A percentile compares a stretch with the other conserved stretches of the same genome.
Conservation (phyloP, 148 eudicot genomes). For the Mesembryanthemum crystallinum region DNA sequence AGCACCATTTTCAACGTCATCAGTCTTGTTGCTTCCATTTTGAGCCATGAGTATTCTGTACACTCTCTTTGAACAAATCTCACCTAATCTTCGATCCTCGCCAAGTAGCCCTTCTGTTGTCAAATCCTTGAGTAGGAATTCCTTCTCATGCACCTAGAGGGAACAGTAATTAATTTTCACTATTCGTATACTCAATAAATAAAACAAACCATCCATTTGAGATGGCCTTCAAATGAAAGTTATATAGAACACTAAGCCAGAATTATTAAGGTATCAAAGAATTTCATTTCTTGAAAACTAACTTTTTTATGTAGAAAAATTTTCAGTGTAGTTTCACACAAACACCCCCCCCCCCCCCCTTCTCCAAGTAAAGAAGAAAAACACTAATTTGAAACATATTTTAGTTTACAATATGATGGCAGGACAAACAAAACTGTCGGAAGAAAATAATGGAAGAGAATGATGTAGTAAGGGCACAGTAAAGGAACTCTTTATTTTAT, state of each 20-base stretch:
- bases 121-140: conserved; percentile 71
- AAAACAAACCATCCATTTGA: neutral
- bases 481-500: too few relatives aligned
- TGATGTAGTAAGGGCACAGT: too few relatives aligned
- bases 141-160: conserved; percentile 80
- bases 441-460: too few relatives aligned
- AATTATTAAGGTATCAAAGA: too few relatives aligned
- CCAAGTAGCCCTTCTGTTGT: conserved; percentile 55
- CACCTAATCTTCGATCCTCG: conserved; percentile 64
- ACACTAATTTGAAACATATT: too few relatives aligned
- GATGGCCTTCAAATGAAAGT: neutral
- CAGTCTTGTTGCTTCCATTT: conserved; percentile 58
- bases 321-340: too few relatives aligned
- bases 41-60: conserved; percentile 87
- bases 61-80: conserved; percentile 87
- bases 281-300: too few relatives aligned
- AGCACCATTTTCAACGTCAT: conserved; percentile 79
- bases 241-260: neutral
- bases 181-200: neutral
- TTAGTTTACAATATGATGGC: too few relatives aligned
- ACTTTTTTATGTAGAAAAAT: too few relatives aligned
- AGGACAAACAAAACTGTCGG: too few relatives aligned
- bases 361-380: too few relatives aligned
- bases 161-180: neutral
- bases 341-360: too few relatives aligned